Conservation (phyloP, 1,284 basidiomycete genomes). For the Inonotus obliquus region DNA sequence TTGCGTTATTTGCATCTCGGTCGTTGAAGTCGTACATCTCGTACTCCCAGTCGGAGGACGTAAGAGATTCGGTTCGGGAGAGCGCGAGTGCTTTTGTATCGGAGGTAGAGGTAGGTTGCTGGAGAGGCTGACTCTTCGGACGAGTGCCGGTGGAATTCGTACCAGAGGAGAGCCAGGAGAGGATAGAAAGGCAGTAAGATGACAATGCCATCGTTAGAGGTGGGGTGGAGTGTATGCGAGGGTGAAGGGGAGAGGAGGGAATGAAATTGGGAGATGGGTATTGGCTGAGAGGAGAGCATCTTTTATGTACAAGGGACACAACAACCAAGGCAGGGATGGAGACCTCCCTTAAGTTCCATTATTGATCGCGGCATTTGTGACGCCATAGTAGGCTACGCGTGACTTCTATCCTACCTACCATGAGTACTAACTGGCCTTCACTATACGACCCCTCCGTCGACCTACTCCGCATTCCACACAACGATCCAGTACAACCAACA, state of each 20-base stretch:
- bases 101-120: background rate
- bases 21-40: background rate
- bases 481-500: conserved; percentile 29
- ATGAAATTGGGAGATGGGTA: background rate
- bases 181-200: conserved; percentile 6
- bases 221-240: background rate
- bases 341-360: too few species aligned
- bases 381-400: background rate
- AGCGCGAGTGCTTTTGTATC: background rate
- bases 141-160: background rate
- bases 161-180: conserved; percentile 7
- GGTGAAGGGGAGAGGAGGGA: background rate
- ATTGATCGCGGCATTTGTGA: too few species aligned
- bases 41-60: background rate
- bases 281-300: background rate
- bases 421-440: conserved; percentile 45
- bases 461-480: conserved; percentile 37
- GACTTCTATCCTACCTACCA: background rate
- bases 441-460: conserved; percentile 42
- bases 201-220: background rate
- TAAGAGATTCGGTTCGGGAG: background rate
- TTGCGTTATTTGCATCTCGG: background rate
- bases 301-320: background rate
- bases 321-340: too few species aligned
- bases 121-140: background rate